Conservation (phyloP, 2,329 filamentous ascomycete genomes). For the Endoconidiophora polonica region DNA sequence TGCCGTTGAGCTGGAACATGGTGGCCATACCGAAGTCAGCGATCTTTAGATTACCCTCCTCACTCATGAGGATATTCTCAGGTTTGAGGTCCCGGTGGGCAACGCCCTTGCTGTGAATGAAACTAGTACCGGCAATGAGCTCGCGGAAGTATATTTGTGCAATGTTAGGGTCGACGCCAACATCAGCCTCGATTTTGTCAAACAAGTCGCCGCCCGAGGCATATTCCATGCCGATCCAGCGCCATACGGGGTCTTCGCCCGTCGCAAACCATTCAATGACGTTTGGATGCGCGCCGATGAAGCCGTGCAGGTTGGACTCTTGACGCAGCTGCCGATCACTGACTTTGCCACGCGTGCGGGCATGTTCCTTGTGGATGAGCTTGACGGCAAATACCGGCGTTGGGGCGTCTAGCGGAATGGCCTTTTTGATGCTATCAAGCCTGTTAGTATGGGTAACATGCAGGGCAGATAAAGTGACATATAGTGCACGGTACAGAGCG, state of each 20-base stretch:
- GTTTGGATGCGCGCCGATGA: conserved; percentile 78
- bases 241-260: conserved; percentile 73
- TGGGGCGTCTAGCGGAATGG: conserved; percentile 51
- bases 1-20: conserved; percentile 77
- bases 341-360: conserved; percentile 72
- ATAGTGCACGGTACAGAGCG: conserved; percentile 4
- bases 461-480: neutral
- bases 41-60: conserved; percentile 74
- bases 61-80: conserved; percentile 84
- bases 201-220: conserved; percentile 93
- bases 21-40: conserved; percentile 95
- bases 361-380: conserved; percentile 95
- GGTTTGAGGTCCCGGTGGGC: conserved; percentile 86
- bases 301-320: conserved; percentile 79
- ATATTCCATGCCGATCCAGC: conserved; percentile 97
- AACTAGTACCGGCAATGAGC: conserved; percentile 75
- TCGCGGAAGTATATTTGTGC: conserved; percentile 94
- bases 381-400: conserved; percentile 88
- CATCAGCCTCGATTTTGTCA: conserved; percentile 97
- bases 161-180: conserved; percentile 84
- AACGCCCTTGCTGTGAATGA: conserved; percentile 91
- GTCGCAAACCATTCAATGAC: conserved; percentile 85
- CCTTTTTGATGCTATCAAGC: conserved; percentile 68
- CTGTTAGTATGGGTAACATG: conserved; percentile 10
- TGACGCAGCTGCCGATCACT: conserved; percentile 78